Base-by-base conservation (phyloP, 176 grass and related monocot genomes). In the Tuctoria greenei region DNA sequence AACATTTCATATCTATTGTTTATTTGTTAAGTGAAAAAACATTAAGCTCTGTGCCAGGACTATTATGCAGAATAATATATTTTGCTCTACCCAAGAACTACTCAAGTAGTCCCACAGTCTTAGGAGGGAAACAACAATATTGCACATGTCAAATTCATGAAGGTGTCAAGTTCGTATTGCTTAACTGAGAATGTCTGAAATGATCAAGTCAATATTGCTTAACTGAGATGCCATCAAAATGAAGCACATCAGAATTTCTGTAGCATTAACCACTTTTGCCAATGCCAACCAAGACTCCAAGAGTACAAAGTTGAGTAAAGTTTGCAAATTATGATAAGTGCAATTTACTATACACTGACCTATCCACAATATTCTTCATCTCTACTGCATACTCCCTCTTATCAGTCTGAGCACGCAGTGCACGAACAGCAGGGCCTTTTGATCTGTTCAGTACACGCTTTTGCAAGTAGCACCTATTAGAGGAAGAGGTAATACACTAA, bases 331-430 rank as follows among this genome's bases (percentile, higher is more conserved):
- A 61, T 67, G 45, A 37, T 13, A n/a, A n/a, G n/a, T n/a, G n/a
- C 64, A 40, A 71, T 61, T 15, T 83, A 38, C 34, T 21, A 65
- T 44, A 38, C 21, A 60, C 73, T 56, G 74, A 98, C 95, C 95
- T 92, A 63, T 92, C 95, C 18, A 98, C 84, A 60, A 92, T 74
- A 61, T 98, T 94, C 82, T 91, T 94, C 95, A 94, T 94, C 80
- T 98, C 91, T 72, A 90, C 61, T 40, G 91, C 91, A 66, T 98
- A 98, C 77, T 94, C 95, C 80, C 91, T 92, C 76, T 98, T 98
- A 78, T 98, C 95, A 54, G 95, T 98, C 82, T 98, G 95, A 77
- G 95, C 95, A 82, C 95, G 88, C 66, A 98, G 86, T 41, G 91
- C 95, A 61, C 79, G 85, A 39, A 98, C 95, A 75, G 95, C 95